A percentile compares a stretch with the other conserved stretches of the same genome.
Conservation (phyloP, 176 grass and related monocot species). For the Urochloa ruziziensis region DNA sequence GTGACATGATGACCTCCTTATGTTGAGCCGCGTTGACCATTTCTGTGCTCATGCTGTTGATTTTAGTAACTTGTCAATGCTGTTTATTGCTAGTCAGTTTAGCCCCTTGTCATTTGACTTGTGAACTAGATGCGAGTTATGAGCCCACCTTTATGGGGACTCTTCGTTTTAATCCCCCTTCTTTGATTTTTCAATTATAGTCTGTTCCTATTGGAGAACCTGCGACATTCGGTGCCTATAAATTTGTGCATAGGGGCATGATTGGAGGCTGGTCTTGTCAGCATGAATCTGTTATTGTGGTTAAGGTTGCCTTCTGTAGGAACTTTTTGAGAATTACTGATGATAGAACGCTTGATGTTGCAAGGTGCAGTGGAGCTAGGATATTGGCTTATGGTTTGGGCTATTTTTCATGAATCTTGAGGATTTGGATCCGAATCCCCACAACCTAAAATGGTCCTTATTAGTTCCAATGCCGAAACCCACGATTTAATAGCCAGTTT, state of each 20-base stretch:
- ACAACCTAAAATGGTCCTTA: neutral
- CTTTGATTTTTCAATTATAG: neutral
- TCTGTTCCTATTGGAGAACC: neutral
- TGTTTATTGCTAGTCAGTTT: neutral
- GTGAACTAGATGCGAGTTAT: neutral
- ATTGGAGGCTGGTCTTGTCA: neutral
- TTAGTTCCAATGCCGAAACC: neutral
- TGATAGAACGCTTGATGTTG: neutral
- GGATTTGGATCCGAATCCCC: neutral
- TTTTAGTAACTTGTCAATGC: neutral
- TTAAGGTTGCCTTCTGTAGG: neutral
- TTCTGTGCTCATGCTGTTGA: neutral
- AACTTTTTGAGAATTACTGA: neutral
- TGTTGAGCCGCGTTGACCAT: neutral
- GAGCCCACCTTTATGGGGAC: neutral
- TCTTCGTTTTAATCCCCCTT: neutral
- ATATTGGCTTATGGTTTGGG: neutral
- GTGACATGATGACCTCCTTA: neutral
- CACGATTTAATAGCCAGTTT: neutral
- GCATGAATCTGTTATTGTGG: neutral
- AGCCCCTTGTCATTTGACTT: neutral
- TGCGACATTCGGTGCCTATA: neutral
- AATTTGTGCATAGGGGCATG: neutral
- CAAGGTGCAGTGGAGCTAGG: neutral
- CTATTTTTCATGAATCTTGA: neutral